These are phyloP conservation scores for Apophysomyces variabilis DNA, from an alignment of 371 early-diverging fungal species.

Conservation along the genomic window DNA sequence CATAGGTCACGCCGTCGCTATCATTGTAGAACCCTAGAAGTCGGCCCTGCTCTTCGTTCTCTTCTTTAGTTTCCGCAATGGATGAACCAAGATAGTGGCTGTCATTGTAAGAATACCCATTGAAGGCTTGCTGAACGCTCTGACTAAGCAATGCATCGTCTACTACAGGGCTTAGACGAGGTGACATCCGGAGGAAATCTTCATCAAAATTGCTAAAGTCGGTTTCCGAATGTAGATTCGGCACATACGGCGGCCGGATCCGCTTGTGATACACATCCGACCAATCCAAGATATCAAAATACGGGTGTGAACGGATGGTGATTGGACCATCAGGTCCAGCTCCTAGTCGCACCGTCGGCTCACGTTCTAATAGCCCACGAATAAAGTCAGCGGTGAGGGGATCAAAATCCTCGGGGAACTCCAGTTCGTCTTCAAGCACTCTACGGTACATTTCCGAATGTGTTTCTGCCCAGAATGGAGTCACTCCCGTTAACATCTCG, in stretches of 20 bases:
- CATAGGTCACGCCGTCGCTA: conserved; percentile 17
- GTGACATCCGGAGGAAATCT: conserved; percentile 57
- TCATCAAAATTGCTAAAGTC: conserved; percentile 72
- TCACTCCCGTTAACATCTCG: conserved; percentile 78
- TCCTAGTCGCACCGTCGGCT: conserved; percentile 69
- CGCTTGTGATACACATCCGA: conserved; percentile 63
- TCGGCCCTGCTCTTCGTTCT: conserved; percentile 3
- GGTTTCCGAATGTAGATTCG: conserved; percentile 50
- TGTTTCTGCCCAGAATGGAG: conserved; percentile 83
- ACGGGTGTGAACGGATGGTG: conserved; percentile 71
- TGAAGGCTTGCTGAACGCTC: conserved; percentile 56
- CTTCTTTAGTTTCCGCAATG: neutral
- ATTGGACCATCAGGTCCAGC: conserved; percentile 45
- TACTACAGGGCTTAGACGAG: conserved; percentile 41
- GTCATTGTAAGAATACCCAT: conserved; percentile 59
- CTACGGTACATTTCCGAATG: conserved; percentile 82
- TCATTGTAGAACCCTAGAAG: neutral
- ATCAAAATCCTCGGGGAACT: conserved; percentile 72
- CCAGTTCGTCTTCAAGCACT: conserved; percentile 76
- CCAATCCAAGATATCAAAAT: conserved; percentile 72
- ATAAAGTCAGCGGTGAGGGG: conserved; percentile 65
- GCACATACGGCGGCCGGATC: conserved; percentile 61
- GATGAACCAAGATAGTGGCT: conserved; percentile 8
- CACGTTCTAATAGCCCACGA: conserved; percentile 68
- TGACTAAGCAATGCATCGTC: conserved; percentile 49